These are phyloP conservation scores for Sporothrix pseudoabietina DNA, from an alignment of 2,329 filamentous ascomycete species.

Conservation along the genomic window DNA sequence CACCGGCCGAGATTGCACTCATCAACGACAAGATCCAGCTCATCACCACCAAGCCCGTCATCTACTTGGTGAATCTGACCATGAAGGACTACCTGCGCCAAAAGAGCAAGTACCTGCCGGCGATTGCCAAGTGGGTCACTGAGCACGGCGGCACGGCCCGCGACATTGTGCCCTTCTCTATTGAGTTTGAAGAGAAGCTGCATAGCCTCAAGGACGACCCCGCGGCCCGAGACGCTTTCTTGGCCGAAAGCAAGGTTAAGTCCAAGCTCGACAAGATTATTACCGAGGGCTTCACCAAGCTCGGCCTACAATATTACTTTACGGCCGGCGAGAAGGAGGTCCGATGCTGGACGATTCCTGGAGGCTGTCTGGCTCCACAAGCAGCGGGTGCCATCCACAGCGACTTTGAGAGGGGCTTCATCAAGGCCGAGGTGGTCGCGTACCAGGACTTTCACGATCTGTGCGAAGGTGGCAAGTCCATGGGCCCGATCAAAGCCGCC, in stretches of 20 bases:
- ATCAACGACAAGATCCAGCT: slow-evolving; percentile 52
- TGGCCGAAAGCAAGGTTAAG: slow-evolving; percentile 48
- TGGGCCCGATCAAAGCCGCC: slow-evolving; percentile 50
- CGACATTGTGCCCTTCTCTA: slow-evolving; percentile 49
- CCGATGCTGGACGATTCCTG: slow-evolving; percentile 63
- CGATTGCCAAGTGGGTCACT: slow-evolving; percentile 50
- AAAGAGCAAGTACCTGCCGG: slow-evolving; percentile 50
- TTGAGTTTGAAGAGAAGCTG: slow-evolving; percentile 51
- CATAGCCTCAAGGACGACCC: slow-evolving; percentile 46
- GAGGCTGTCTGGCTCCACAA: slow-evolving; percentile 90
- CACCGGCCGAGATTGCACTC: slow-evolving; percentile 47
- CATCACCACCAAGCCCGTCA: slow-evolving; percentile 50
- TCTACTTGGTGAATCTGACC: slow-evolving; percentile 51
- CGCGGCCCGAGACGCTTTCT: slow-evolving; percentile 41
- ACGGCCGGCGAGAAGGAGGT: slow-evolving; percentile 50
- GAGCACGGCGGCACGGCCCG: slow-evolving; percentile 47
- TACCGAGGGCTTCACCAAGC: slow-evolving; percentile 49
- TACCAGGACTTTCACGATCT: slow-evolving; percentile 51
- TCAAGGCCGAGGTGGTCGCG: slow-evolving; percentile 51
- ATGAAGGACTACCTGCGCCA: slow-evolving; percentile 53
- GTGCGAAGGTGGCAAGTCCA: slow-evolving; percentile 48
- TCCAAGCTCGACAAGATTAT: slow-evolving; percentile 48
- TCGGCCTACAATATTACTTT: slow-evolving; percentile 51
- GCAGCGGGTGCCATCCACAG: slow-evolving; percentile 97
- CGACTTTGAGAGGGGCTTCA: slow-evolving; percentile 99